Evolutionary conservation across 306 rosid genomes (phyloP), one percentile per base, ranked within the genome.

Genomic region (Pyrus communis): DNA sequence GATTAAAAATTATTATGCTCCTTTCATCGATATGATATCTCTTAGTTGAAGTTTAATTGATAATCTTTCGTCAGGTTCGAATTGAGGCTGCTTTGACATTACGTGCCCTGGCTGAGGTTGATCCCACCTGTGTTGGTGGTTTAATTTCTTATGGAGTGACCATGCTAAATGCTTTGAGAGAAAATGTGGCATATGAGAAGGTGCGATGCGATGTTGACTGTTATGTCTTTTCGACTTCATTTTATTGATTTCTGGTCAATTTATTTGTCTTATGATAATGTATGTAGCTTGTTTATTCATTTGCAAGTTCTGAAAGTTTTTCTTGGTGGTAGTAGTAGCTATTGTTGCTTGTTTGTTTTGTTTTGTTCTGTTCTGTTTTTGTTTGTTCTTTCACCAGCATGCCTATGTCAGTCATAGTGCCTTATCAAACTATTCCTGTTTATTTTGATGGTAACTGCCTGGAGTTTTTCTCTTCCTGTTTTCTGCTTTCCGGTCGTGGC

Each of bases 101-200:
- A 78, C 97, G 96, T 59, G 73, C 96, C 25, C 77, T 94, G 89
- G 96, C 93, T 71, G 98, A 94, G 87, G 97, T 94, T 76, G 97
- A 94, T 88, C 98, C 97, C 68, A 87, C 97, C 66, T 94, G 98
- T 87, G 98, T 94, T 61, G 93, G 98, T 75, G 98, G 98, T 40
- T 88, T 94, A 84, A 87, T 91, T 83, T 90, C 98, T 73, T 94
- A 87, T 82, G 97, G 93, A 69, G 93, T 94, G 78, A 92, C 98
- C 75, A 86, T 86, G 83, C 88, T 94, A 69, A 87, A 86, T 81
- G 98, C 97, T 89, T 79, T 85, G 83, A 89, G 98, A 81, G 98
- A 94, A 86, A 90, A 86, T 88, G 85, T 90, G 82, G 88, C 92
- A 31, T 94, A 84, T 84, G 98, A 91, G 82, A 94, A 94, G 98